Evolutionary conservation across 768 basidiomycete genomes (phyloP), one percentile per base, ranked within the genome.

Genomic region (Leccinum uliginosum): DNA sequence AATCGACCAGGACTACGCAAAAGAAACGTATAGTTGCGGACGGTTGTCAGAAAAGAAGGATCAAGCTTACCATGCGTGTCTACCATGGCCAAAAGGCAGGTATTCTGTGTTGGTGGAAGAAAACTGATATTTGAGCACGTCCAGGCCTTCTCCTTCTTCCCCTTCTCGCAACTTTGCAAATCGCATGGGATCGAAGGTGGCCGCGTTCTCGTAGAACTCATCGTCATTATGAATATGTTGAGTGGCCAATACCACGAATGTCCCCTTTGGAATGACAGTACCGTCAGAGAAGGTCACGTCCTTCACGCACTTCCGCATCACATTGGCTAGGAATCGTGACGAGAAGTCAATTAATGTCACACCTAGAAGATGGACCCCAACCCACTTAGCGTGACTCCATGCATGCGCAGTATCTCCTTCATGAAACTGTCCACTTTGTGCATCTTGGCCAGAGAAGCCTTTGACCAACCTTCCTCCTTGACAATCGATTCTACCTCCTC

Each of bases 211-310:
- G 50, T 80, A 78, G 12, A 55, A 9, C 19, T 54, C 43, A 1
- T 52, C 26, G 38, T 69, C 66, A 21, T 34, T 26, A 51, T 74
- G 73, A 5, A 67, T 53, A 4, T 60, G 59, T n/a, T 62, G 59
- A 4, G 60, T 49, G 8, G 73, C 65, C 12, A 65, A 53, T 2
- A 65, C 53, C 0, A 75, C 40, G 19, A 66, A 58, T 9, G 68
- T 60, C 9, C 73, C 76, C 29, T 66, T 60, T 1, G 76, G 76
- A 12, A 76, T 58, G 24, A 71, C 54, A 0, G 74, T 76, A 12
- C 75, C 77, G 47, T 77, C 73, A 0, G 75, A 71, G 51, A 78
- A 66, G 0, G 57, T 65, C 12, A 56, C 19, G 7, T 64, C 59
- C 17, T 50, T 64, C 54, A 58, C 19, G 15, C 56, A 44, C 32